A percentile compares a stretch with the other conserved stretches of the same genome.
Conservation (phyloP, 345 rosid species). For the Nephelium lappaceum region DNA sequence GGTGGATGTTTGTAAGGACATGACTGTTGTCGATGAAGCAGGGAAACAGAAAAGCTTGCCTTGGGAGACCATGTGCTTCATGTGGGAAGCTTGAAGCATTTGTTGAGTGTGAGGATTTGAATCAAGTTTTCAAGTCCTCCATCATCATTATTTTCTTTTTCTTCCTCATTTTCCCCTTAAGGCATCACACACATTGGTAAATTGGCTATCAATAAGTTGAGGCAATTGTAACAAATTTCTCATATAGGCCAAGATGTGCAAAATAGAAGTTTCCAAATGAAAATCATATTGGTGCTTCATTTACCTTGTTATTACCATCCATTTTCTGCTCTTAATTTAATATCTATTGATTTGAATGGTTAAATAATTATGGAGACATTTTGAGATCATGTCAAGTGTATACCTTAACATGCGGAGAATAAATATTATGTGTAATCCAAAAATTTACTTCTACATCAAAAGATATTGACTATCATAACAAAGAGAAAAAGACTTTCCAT, state of each 20-base stretch:
- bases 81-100: constrained; percentile 68
- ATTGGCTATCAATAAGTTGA: too few species aligned
- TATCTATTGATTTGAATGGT: too few species aligned
- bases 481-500: too few species aligned
- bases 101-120: constrained; percentile 60
- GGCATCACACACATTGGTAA: constrained; percentile 14
- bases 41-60: constrained; percentile 59
- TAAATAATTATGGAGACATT: too few species aligned
- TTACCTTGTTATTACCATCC: too few species aligned
- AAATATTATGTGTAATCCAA: too few species aligned
- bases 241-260: neutral
- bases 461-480: too few species aligned
- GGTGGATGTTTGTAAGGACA: constrained; percentile 76
- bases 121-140: constrained; percentile 14
- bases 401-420: too few species aligned
- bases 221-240: constrained; percentile 19
- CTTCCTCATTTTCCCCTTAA: neutral
- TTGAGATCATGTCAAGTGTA: too few species aligned
- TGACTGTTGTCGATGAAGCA: constrained; percentile 75
- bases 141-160: too few species aligned
- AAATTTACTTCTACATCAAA: too few species aligned
- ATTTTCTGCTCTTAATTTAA: too few species aligned
- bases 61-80: constrained; percentile 76
- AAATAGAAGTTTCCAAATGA: neutral
- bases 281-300: neutral